Evolutionary conservation across 1,284 basidiomycete species (phyloP).

Genomic region (Austropuccinia psidii): DNA sequence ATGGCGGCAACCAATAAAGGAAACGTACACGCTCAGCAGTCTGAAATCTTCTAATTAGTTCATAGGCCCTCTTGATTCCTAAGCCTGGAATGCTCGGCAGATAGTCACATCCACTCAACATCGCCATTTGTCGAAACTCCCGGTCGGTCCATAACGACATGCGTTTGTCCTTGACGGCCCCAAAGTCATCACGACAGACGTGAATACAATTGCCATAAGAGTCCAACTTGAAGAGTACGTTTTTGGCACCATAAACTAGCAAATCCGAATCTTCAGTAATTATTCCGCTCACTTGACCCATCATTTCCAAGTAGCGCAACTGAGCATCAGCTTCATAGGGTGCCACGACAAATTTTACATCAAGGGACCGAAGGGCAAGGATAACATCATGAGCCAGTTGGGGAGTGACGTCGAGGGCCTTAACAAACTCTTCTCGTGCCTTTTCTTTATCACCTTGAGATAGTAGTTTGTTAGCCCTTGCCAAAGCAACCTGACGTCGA

Average conservation of each 20-base stretch:
- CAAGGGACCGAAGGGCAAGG: slow-evolving; percentile 73
- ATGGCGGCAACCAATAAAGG: not conserved
- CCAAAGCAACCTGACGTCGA: slow-evolving; percentile 42
- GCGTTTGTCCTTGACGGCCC: slow-evolving; percentile 63
- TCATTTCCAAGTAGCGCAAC: slow-evolving; percentile 79
- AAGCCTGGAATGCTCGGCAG: slow-evolving; percentile 49
- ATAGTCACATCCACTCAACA: slow-evolving; percentile 96
- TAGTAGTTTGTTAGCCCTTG: slow-evolving; percentile 63
- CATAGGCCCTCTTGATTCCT: slow-evolving; percentile 74
- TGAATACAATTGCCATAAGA: slow-evolving; percentile 66
- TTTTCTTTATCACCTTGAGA: slow-evolving; percentile 68
- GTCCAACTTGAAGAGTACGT: slow-evolving; percentile 71
- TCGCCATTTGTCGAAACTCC: slow-evolving; percentile 90
- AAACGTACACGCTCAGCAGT: slow-evolving; percentile 66
- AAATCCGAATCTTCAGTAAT: slow-evolving; percentile 98
- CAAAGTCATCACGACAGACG: slow-evolving; percentile 71
- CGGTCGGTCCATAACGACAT: slow-evolving; percentile 79
- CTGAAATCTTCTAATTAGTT: slow-evolving; percentile 71
- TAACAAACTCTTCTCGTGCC: slow-evolving; percentile 79
- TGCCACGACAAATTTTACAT: slow-evolving; percentile 78
- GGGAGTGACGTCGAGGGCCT: slow-evolving; percentile 90
- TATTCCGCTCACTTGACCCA: slow-evolving; percentile 77
- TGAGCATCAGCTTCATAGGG: slow-evolving; percentile 99
- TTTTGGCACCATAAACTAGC: slow-evolving; percentile 88
- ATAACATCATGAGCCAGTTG: slow-evolving; percentile 97